Conservation (phyloP, 2,329 filamentous ascomycete genomes). For the Ilyonectria sp. region DNA sequence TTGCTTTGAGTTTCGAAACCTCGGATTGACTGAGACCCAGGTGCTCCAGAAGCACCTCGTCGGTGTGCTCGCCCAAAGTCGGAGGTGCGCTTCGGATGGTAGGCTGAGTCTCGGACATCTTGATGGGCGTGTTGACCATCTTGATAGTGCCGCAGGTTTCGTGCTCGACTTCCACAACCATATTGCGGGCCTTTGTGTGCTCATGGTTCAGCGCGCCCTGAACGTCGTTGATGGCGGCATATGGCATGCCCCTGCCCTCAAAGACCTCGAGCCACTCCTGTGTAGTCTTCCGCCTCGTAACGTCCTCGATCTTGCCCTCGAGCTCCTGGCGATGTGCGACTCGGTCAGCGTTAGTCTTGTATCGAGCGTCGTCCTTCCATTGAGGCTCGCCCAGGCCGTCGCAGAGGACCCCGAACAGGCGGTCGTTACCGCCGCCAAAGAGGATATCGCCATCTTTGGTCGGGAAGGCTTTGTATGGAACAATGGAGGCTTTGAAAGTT, state of each 20-base stretch:
- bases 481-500: conserved; percentile 82
- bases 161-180: conserved; percentile 93
- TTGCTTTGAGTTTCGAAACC: conserved; percentile 73
- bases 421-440: conserved; percentile 81
- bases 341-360: conserved; percentile 72
- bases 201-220: conserved; percentile 86
- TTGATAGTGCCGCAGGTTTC: conserved; percentile 87
- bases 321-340: conserved; percentile 82
- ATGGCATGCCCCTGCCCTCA: conserved; percentile 94
- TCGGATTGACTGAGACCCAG: conserved; percentile 72
- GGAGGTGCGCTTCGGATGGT: conserved; percentile 85
- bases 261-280: conserved; percentile 89
- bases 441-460: conserved; percentile 81
- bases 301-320: conserved; percentile 82
- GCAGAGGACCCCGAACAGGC: conserved; percentile 77
- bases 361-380: conserved; percentile 73
- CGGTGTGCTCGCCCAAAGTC: conserved; percentile 88
- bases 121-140: conserved; percentile 94
- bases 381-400: conserved; percentile 70
- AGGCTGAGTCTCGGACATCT: conserved; percentile 88
- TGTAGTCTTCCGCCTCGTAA: conserved; percentile 84
- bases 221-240: conserved; percentile 93
- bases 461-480: conserved; percentile 90
- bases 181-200: conserved; percentile 87
- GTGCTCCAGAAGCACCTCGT: conserved; percentile 78